A percentile compares a stretch with the other conserved stretches of the same genome.
phyloP scores from a whole-genome alignment of 106 monocot genomes.

The Platanthera guangdongensis region DNA sequence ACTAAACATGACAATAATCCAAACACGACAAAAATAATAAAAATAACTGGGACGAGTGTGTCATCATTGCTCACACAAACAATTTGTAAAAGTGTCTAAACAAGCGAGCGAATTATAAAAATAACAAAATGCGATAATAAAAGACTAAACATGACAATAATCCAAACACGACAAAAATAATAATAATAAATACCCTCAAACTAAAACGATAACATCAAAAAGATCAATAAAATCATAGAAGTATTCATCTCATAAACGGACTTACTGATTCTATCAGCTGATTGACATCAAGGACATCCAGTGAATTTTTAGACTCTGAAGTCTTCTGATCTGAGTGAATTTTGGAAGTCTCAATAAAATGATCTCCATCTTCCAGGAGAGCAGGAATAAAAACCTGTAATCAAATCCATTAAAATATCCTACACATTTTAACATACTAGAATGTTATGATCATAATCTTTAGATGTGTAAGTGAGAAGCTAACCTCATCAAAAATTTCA shows the following conservation, averaged over 20 bases:
- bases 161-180: no score
- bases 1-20: no score
- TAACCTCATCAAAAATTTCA: constrained; percentile 57
- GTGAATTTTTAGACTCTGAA: constrained; percentile 48
- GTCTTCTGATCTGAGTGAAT: constrained; percentile 44
- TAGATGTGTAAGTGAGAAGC: not conserved
- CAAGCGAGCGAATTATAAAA: no score
- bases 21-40: no score
- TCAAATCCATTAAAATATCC: not conserved
- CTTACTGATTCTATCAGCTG: constrained; percentile 91
- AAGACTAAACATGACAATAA: no score
- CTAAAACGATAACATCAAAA: not conserved
- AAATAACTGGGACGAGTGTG: no score
- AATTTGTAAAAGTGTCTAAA: no score
- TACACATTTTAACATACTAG: not conserved
- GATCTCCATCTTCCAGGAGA: constrained; percentile 58
- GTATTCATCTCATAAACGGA: not conserved
- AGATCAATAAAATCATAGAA: not conserved
- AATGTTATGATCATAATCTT: not conserved
- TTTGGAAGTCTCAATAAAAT: constrained; percentile 31
- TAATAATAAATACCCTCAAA: no score
- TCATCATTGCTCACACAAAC: no score
- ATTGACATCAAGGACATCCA: constrained; percentile 64
- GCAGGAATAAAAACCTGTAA: constrained; percentile 44
- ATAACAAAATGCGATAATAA: no score